A percentile compares a stretch with the other conserved stretches of the same genome.
Conservation (phyloP, 2,329 filamentous ascomycete species). For the Exophiala alcalophila region DNA sequence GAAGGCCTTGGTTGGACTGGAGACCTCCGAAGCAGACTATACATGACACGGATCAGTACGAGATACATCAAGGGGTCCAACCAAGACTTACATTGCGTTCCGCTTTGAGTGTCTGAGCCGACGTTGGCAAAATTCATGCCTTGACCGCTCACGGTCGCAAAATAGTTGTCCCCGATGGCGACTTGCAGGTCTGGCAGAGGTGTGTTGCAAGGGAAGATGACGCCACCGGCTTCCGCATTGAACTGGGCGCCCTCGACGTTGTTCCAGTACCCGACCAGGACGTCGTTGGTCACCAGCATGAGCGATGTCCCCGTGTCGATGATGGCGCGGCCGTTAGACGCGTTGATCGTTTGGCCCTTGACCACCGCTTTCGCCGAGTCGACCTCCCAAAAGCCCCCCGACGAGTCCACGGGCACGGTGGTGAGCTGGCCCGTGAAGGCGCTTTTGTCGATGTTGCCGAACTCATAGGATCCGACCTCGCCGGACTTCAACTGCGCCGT, state of each 20-base stretch:
- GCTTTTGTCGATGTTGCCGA: slow-evolving; percentile 64
- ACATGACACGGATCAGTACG: not conserved
- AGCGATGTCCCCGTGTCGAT: slow-evolving; percentile 69
- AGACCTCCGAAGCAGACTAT: slow-evolving; percentile 58
- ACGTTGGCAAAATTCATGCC: slow-evolving; percentile 56
- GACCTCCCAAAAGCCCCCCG: slow-evolving; percentile 68
- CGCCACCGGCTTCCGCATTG: slow-evolving; percentile 46
- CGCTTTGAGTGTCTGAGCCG: slow-evolving; percentile 44
- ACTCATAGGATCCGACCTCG: slow-evolving; percentile 66
- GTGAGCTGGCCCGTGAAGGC: slow-evolving; percentile 63
- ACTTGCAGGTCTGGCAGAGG: slow-evolving; percentile 55
- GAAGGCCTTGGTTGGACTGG: slow-evolving; percentile 56
- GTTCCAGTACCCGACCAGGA: slow-evolving; percentile 61
- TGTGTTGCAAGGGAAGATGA: slow-evolving; percentile 57
- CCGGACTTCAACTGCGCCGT: slow-evolving; percentile 65
- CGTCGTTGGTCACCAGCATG: slow-evolving; percentile 56
- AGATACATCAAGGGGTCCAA: no score
- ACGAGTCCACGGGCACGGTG: slow-evolving; percentile 61
- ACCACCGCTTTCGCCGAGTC: slow-evolving; percentile 57
- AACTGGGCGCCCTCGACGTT: slow-evolving; percentile 53
- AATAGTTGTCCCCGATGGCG: slow-evolving; percentile 50
- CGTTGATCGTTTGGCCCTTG: slow-evolving; percentile 41
- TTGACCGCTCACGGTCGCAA: slow-evolving; percentile 54
- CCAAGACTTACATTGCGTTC: slow-evolving; percentile 38
- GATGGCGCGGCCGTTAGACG: slow-evolving; percentile 49